phyloP scores from a whole-genome alignment of 169 alveolate species.

The Cytauxzoon felis region DNA sequence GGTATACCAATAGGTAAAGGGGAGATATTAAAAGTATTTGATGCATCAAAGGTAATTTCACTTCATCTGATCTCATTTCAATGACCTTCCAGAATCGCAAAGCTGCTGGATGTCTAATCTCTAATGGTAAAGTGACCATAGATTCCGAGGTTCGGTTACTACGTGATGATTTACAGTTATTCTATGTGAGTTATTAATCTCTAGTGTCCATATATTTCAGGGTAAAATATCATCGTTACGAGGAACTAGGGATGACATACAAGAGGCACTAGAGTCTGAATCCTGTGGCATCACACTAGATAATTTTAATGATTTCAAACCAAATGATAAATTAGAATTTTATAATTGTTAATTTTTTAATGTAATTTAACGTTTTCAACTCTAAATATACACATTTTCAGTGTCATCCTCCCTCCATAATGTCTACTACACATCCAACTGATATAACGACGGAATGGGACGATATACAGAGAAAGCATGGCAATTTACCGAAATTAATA shows the following conservation, averaged over 20 bases:
- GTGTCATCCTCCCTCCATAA: constrained; percentile 23
- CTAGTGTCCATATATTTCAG: background rate
- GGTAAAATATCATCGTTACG: constrained; percentile 54
- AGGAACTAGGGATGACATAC: constrained; percentile 27
- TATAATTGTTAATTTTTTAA: constrained; percentile 7
- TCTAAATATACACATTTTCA: background rate
- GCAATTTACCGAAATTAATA: constrained; percentile 79
- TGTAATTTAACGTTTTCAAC: background rate
- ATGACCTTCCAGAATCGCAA: constrained; percentile 11
- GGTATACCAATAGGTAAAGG: constrained; percentile 37
- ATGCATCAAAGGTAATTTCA: constrained; percentile 33
- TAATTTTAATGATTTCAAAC: constrained; percentile 52
- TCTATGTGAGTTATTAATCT: constrained; percentile 3
- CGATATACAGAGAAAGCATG: constrained; percentile 82
- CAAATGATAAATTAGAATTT: constrained; percentile 49
- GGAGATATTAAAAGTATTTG: constrained; percentile 35
- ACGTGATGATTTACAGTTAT: constrained; percentile 31
- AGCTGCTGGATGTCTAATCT: constrained; percentile 61
- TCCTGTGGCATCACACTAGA: constrained; percentile 53
- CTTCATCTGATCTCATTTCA: background rate
- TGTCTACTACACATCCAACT: constrained; percentile 88
- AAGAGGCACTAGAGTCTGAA: constrained; percentile 39
- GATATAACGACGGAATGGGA: constrained; percentile 86
- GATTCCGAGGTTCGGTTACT: constrained; percentile 32
- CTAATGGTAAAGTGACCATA: constrained; percentile 24